Base-by-base conservation (phyloP, 768 basidiomycete species). In the Naganishia randhawae region DNA sequence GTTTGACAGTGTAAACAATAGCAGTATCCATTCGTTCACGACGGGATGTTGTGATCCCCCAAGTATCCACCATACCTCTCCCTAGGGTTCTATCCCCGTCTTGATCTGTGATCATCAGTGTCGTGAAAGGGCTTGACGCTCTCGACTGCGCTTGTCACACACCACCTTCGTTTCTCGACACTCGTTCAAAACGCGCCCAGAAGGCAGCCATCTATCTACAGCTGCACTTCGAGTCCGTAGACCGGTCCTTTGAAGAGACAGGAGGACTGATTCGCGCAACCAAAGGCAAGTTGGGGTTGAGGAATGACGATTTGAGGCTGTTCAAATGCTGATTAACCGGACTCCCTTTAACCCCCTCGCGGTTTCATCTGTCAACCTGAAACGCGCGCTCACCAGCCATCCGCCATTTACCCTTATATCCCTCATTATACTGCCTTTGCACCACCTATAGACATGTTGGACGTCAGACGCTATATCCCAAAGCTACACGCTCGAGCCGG, bases 401-500 rank as follows among this genome's bases (percentile, higher is more conserved):
- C 22, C 31, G n/a, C 2, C n/a, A 3, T 7, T 22, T 35, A 32
- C 14, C 22, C 27, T 33, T 55, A 32, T 33, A 22, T n/a, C 54
- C 22, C 17, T 33, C 33, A 22, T 37, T 35, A 35, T 35, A 48
- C 54, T 35, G 14, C 33, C n/a, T 33, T 55, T 35, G n/a, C 54
- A 35, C 16, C 11, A 31, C 51, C 31, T 55, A n/a, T 32, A 31
- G 35, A 31, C 54, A 55, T 55, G 54, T 32, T 35, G 35, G 33
- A 37, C 33, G 4, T 32, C 19, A 55, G 31, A 22, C 54, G 4
- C 33, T 35, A 35, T 55, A 55, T 55, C 54, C 51, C 27, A 17
- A 29, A 53, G 27, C 51, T 53, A 31, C 19, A 22, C 54, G 54
- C 54, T 55, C 54, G 54, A 33, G 54, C 54, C 54, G 54, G 57